Conservation (phyloP, 345 rosid species). For the Salix udensis region DNA sequence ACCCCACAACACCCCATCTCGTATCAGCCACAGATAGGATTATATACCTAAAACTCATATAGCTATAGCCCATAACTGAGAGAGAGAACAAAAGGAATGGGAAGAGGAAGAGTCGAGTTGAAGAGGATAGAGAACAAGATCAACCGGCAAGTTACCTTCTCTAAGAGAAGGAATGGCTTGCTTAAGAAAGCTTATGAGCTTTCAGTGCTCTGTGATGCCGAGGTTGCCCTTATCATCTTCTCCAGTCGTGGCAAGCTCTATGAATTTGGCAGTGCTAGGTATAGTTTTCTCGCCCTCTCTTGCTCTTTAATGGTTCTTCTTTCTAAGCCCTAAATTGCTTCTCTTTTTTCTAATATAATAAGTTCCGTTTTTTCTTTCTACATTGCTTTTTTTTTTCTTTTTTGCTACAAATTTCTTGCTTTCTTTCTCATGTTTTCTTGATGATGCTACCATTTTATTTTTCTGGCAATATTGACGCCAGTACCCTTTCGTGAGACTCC, state of each 20-base stretch:
- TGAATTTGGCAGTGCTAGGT: conserved; percentile 77
- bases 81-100: conserved; percentile 38
- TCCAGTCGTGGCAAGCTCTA: conserved; percentile 84
- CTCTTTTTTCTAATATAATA: no score
- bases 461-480: background rate
- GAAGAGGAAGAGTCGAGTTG: conserved; percentile 87
- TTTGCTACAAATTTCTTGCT: background rate
- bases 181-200: conserved; percentile 84
- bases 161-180: conserved; percentile 73
- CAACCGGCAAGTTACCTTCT: conserved; percentile 82
- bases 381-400: background rate
- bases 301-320: background rate
- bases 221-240: conserved; percentile 80
- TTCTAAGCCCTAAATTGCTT: no score
- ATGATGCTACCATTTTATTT: background rate
- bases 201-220: conserved; percentile 81
- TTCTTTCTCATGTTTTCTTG: background rate
- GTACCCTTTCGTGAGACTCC: background rate
- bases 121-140: conserved; percentile 90
- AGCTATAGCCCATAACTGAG: background rate
- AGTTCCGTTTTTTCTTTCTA: no score
- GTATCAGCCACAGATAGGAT: background rate
- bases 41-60: background rate
- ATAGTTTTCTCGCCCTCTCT: background rate
- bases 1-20: conserved; percentile 4